Evolutionary conservation across 108 stramenopile genomes (phyloP).

Genomic region (Hondaea fermentalgiana): DNA sequence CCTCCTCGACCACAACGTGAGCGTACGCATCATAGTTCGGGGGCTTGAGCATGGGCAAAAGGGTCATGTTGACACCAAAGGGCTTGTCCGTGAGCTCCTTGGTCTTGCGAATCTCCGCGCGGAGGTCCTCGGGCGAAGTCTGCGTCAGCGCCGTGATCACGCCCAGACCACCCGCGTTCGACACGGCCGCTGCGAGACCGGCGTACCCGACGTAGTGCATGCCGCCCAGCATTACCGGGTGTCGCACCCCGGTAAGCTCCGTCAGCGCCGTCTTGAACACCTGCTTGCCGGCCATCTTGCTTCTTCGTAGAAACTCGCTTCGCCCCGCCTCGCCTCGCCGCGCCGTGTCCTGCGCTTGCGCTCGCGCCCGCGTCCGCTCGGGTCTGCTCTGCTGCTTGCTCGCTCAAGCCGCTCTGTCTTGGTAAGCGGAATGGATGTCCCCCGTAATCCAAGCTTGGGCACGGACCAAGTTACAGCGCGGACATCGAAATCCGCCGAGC

Average conservation of each 20-base stretch:
- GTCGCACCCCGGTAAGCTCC: constrained; percentile 28
- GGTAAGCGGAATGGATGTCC: too few species aligned
- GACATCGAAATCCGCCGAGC: too few species aligned
- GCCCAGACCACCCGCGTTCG: constrained; percentile 50
- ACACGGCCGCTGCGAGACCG: constrained; percentile 44
- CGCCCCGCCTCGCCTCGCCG: neutral
- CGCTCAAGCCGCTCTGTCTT: too few species aligned
- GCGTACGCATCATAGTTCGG: constrained; percentile 8
- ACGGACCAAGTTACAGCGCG: too few species aligned
- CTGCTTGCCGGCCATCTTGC: neutral
- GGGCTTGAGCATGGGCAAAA: constrained; percentile 35
- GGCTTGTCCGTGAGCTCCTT: constrained; percentile 28
- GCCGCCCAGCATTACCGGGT: constrained; percentile 42
- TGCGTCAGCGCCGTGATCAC: constrained; percentile 29
- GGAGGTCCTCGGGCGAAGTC: neutral
- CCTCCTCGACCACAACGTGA: neutral
- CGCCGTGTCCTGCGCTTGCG: neutral
- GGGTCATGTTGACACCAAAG: constrained; percentile 44
- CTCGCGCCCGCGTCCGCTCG: too few species aligned
- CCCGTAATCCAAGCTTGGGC: too few species aligned
- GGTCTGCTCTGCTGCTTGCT: too few species aligned
- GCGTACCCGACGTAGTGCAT: constrained; percentile 37
- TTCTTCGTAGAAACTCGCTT: neutral
- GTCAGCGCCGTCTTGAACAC: constrained; percentile 31
- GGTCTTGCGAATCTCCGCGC: constrained; percentile 25